A percentile compares a stretch with the other conserved stretches of the same genome.
phyloP scores from a whole-genome alignment of 192 early-diverging fungal species.

The Coemansia sp. region DNA sequence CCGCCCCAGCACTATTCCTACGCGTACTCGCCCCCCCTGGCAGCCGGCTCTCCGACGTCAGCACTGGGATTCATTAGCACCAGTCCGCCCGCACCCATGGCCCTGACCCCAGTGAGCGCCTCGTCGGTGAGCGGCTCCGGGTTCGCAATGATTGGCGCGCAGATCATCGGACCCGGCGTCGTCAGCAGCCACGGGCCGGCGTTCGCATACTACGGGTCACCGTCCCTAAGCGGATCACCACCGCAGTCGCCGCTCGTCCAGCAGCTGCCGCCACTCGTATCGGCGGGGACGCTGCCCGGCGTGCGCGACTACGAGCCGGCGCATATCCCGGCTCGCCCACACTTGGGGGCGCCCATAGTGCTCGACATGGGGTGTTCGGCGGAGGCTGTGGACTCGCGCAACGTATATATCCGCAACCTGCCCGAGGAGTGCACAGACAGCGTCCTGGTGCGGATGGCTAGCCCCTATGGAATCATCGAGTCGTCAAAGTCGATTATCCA shows the following conservation, averaged over 20 bases:
- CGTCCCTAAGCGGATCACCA: conserved; percentile 10
- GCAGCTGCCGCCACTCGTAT: not conserved
- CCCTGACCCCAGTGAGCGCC: conserved; percentile 3
- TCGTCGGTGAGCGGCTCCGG: not conserved
- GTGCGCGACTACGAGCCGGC: not conserved
- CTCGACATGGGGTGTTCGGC: not conserved
- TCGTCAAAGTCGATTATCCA: conserved; percentile 86
- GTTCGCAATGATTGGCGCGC: conserved; percentile 17
- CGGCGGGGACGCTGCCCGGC: not conserved
- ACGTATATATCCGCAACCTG: conserved; percentile 84
- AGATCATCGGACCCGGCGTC: conserved; percentile 9
- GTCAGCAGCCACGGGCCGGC: conserved; percentile 1
- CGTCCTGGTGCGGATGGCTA: conserved; percentile 61
- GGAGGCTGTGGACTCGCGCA: conserved; percentile 46
- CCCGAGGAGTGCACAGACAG: conserved; percentile 68
- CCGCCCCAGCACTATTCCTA: conserved; percentile 11
- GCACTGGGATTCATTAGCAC: conserved; percentile 15
- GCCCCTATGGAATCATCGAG: conserved; percentile 67
- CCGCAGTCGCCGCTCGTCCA: conserved; percentile 13
- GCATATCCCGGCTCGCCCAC: not conserved
- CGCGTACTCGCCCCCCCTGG: conserved; percentile 3
- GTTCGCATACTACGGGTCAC: conserved; percentile 37
- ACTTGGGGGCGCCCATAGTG: conserved; percentile 12
- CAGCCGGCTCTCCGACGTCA: conserved; percentile 15
- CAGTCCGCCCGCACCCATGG: conserved; percentile 5